These are phyloP conservation scores for Carpinus viminea DNA, from an alignment of 306 rosid species.

Conservation along the genomic window DNA sequence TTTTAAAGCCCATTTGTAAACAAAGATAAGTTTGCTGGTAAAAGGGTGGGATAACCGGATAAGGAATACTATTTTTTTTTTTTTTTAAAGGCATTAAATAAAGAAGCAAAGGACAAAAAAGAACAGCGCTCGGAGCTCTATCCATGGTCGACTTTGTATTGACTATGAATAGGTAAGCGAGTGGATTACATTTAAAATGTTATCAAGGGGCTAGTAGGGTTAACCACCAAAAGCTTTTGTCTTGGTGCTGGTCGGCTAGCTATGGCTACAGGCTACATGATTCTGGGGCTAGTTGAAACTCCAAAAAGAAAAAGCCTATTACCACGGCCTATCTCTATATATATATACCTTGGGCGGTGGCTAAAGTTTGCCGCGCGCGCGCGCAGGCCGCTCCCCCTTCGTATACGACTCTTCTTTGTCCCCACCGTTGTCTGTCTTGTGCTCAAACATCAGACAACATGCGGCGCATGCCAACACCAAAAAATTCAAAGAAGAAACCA, in stretches of 20 bases:
- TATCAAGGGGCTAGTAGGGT: neutral
- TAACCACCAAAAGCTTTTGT: neutral
- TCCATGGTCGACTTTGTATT: neutral
- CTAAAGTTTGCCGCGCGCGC: conserved; percentile 1
- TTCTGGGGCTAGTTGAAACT: neutral
- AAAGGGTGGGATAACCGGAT: too few species aligned
- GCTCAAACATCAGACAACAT: neutral
- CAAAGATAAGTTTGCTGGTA: too few species aligned
- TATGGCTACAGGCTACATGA: neutral
- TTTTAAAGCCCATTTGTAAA: too few species aligned
- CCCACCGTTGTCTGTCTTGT: conserved; percentile 22
- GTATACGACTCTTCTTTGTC: conserved; percentile 46
- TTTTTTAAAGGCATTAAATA: neutral
- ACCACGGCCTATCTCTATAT: too few species aligned
- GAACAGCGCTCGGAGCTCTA: neutral
- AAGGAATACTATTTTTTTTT: too few species aligned
- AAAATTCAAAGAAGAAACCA: conserved; percentile 5
- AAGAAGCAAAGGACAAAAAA: neutral
- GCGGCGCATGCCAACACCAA: conserved; percentile 12
- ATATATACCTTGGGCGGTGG: conserved; percentile 28
- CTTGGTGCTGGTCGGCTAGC: neutral
- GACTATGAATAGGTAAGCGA: too few species aligned
- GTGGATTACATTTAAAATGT: conserved; percentile 6
- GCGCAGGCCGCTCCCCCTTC: conserved; percentile 16
- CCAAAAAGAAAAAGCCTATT: neutral